A percentile compares a stretch with the other conserved stretches of the same genome.
phyloP scores from a whole-genome alignment of 768 basidiomycete species.

The Tylopilus intermedius region DNA sequence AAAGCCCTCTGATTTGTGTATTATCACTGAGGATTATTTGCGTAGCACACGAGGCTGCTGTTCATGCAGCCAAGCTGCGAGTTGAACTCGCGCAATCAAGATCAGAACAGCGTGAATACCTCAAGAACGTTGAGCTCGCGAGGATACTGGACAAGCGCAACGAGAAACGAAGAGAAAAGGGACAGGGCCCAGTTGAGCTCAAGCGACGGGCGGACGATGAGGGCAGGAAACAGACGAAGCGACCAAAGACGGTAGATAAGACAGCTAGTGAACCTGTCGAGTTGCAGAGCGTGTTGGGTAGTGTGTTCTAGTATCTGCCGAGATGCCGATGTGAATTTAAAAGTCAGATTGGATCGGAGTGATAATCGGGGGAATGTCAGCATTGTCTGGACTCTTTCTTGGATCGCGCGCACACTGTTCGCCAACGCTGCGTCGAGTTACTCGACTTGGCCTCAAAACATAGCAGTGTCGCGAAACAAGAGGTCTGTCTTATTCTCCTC shows the following conservation, averaged over 20 bases:
- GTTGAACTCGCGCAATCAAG: constrained; percentile 85
- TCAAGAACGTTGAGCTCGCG: constrained; percentile 91
- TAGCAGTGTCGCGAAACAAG: constrained; percentile 53
- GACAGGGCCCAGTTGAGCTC: constrained; percentile 40
- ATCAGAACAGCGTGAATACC: constrained; percentile 86
- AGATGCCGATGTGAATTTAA: constrained; percentile 8
- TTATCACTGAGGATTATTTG: constrained; percentile 9
- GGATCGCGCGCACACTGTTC: constrained; percentile 62
- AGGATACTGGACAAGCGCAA: constrained; percentile 79
- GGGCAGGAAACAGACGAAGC: constrained; percentile 12
- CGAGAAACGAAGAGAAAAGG: constrained; percentile 56
- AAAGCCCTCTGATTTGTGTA: constrained; percentile 11
- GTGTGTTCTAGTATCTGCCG: constrained; percentile 42
- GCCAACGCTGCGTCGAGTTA: constrained; percentile 36
- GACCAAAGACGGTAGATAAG: constrained; percentile 6
- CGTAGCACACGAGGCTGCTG: constrained; percentile 86
- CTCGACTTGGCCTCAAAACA: constrained; percentile 31
- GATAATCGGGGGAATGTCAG: constrained; percentile 15
- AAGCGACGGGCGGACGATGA: constrained; percentile 16
- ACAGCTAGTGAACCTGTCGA: constrained; percentile 5
- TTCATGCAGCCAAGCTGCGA: constrained; percentile 84
- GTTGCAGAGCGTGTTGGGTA: constrained; percentile 44
- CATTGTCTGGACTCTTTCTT: constrained; percentile 19
- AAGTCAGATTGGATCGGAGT: constrained; percentile 25
- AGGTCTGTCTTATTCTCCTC: constrained; percentile 79